A percentile compares a stretch with the other conserved stretches of the same genome.
Conservation (phyloP, 495 filamentous ascomycete species). For the Aspergillus cavernicola region DNA sequence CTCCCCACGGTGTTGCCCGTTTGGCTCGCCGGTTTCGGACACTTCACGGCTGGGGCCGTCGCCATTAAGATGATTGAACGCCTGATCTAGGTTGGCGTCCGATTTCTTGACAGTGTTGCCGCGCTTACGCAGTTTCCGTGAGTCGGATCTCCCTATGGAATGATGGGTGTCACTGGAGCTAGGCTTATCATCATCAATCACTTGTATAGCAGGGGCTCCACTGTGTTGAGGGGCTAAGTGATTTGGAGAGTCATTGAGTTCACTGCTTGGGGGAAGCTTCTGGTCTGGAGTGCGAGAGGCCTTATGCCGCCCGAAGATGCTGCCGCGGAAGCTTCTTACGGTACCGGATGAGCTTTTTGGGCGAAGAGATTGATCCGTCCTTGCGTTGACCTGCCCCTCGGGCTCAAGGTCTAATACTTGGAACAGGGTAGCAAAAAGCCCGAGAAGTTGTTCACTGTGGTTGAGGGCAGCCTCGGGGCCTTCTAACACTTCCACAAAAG, state of each 20-base stretch:
- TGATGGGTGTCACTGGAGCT: conserved; percentile 20
- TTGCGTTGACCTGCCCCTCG: conserved; percentile 18
- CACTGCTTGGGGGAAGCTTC: conserved; percentile 17
- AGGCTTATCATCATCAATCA: conserved; percentile 41
- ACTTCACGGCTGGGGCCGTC: conserved; percentile 6
- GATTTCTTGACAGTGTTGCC: conserved; percentile 30
- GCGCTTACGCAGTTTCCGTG: conserved; percentile 47
- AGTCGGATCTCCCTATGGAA: conserved; percentile 32
- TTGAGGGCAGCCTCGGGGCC: conserved; percentile 81
- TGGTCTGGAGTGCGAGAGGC: conserved; percentile 30
- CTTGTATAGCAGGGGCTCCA: conserved; percentile 43
- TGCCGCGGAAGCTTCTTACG: conserved; percentile 65
- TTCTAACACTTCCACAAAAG: conserved; percentile 76
- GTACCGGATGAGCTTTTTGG: conserved; percentile 70
- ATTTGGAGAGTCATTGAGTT: conserved; percentile 17
- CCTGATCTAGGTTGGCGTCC: conserved; percentile 11
- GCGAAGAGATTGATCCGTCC: conserved; percentile 41
- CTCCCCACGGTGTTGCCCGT: conserved; percentile 10
- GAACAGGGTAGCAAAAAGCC: conserved; percentile 78
- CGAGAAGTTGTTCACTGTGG: conserved; percentile 73
- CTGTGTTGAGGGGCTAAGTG: conserved; percentile 13
- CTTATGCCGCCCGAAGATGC: conserved; percentile 64
- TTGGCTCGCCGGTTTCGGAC: neutral
- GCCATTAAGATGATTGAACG: conserved; percentile 12
- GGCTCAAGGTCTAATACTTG: conserved; percentile 45